phyloP scores from a whole-genome alignment of 2,329 filamentous ascomycete genomes.

The Clonostachys solani region DNA sequence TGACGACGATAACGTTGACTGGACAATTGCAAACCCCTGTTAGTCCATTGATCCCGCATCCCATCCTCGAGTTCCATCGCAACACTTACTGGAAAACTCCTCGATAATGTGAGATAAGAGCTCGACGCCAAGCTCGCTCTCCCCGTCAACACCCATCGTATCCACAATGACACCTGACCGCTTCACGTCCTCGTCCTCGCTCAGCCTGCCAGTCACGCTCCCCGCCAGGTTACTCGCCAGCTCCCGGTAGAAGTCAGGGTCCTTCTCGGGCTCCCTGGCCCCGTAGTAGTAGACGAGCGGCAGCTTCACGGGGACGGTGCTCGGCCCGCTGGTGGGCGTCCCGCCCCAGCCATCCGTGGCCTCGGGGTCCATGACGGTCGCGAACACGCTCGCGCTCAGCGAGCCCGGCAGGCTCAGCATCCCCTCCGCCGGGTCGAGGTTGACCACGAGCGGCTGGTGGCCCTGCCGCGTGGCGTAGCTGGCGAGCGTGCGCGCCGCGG shows the following conservation, averaged over 20 bases:
- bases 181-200: conserved; percentile 68
- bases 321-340: conserved; percentile 87
- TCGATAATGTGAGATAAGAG: conserved; percentile 71
- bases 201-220: conserved; percentile 71
- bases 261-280: conserved; percentile 66
- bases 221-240: conserved; percentile 74
- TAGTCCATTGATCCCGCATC: neutral
- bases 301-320: conserved; percentile 82
- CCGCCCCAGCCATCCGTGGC: conserved; percentile 82
- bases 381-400: conserved; percentile 81
- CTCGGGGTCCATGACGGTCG: conserved; percentile 78
- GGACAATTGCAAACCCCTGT: conserved; percentile 15
- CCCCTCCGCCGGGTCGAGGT: conserved; percentile 78
- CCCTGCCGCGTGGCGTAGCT: conserved; percentile 74
- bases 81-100: conserved; percentile 42
- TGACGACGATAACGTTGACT: conserved; percentile 76
- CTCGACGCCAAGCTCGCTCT: conserved; percentile 66
- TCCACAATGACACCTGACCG: conserved; percentile 82
- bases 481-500: conserved; percentile 69
- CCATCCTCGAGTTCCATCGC: too few relatives aligned
- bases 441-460: conserved; percentile 75
- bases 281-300: conserved; percentile 91
- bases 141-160: conserved; percentile 65
- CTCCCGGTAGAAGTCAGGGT: conserved; percentile 66
- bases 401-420: conserved; percentile 76